A percentile compares a stretch with the other conserved stretches of the same genome.
phyloP scores from a whole-genome alignment of 31 red algal genomes.

The Bonnemaisonia californica region DNA sequence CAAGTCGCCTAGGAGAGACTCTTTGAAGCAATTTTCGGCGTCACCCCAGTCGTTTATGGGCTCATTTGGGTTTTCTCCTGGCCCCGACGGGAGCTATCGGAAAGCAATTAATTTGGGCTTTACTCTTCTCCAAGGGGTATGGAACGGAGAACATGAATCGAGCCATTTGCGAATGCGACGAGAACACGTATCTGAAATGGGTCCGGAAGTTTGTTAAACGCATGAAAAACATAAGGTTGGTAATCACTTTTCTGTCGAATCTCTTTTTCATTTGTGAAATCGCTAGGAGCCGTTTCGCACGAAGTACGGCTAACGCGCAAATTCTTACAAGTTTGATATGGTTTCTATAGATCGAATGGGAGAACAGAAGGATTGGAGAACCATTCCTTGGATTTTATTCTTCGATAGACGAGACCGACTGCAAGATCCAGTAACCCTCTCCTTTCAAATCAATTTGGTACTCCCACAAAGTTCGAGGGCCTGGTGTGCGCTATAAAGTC shows the following conservation, averaged over 20 bases:
- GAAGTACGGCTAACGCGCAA: too few species aligned
- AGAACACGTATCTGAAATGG: background rate
- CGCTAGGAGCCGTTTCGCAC: too few species aligned
- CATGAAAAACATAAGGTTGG: background rate
- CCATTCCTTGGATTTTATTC: background rate
- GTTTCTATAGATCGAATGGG: background rate
- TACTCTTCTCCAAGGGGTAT: background rate
- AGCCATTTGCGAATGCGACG: background rate
- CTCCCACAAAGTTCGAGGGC: background rate
- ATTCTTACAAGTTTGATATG: too few species aligned
- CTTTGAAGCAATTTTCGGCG: too few species aligned
- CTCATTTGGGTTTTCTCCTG: too few species aligned
- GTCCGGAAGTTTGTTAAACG: background rate
- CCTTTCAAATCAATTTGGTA: background rate
- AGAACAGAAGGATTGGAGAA: background rate
- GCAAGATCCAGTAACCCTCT: background rate
- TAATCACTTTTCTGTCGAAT: background rate
- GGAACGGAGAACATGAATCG: background rate
- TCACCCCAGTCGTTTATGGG: too few species aligned
- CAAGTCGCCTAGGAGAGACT: too few species aligned
- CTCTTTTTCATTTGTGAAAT: background rate
- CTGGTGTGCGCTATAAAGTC: conserved; percentile 4
- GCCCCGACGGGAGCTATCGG: background rate
- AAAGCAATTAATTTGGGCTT: background rate
- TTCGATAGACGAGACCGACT: conserved; percentile 1